Evolutionary conservation across 352 stramenopile genomes (phyloP), one percentile per base, ranked within the genome.

Genomic region (Globisporangium ultimum): DNA sequence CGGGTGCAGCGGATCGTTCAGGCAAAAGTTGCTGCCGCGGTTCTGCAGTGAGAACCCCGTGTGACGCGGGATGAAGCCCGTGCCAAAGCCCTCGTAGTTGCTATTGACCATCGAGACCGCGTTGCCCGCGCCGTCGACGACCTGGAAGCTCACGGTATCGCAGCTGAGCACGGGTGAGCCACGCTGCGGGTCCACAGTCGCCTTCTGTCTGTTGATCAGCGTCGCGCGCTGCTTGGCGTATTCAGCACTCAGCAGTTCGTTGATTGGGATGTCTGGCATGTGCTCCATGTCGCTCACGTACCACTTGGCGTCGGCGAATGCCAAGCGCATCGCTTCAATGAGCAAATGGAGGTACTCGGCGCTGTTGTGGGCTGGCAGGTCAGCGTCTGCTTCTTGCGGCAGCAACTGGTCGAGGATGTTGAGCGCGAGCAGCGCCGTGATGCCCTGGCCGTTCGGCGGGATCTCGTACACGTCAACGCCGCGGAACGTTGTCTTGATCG

Each of bases 81-180:
- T 97, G 41, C 97, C 97, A 64, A 99, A 99, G 46, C 91, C 93
- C 72, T 95, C 91, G 70, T 98, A 99, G 78, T 99, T 99, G 64
- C 87, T 98, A 76, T 99, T 98, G 18, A 99, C 96, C 82, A 99
- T 98, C 21, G 93, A 98, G 36, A 98, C 93, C 5, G 97, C 96
- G 69, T 99, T 99, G 21, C 96, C 97, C 7, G 80, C 62, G 9
- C 70, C 69, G 63, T 99, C 97, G 10, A 99, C 85, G n/a, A 98
- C 95, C 70, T 98, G 91, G 71, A 98, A 98, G 66, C 84, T 97
- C 38, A 98, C 93, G 0, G 95, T 99, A 65, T 97, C 93, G 58
- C 84, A 91, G 45, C 69, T 88, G 17, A 89, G 67, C 57, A 72
- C 76, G 0, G 82, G 82, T 15, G 70, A 87, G 21, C 84, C 84